Percentiles rank a stretch among this genome's conserved stretches.
Conservation (phyloP, 345 rosid genomes). For the Triadica sebifera region DNA sequence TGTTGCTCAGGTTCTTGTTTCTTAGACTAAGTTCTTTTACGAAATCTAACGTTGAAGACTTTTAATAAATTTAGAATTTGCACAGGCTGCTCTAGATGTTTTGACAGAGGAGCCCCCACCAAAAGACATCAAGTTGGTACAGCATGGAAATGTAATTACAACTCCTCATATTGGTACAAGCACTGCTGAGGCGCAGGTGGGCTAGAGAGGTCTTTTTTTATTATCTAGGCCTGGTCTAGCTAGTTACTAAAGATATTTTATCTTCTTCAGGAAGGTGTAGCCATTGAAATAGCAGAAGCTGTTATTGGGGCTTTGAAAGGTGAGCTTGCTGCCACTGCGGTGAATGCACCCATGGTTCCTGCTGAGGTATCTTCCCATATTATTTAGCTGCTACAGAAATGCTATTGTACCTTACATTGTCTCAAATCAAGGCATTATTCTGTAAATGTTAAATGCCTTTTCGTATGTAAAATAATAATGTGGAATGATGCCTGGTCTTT, state of each 20-base stretch:
- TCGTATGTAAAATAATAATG: neutral
- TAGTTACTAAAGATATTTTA: neutral
- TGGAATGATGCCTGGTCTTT: no score
- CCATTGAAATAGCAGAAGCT: constrained; percentile 25
- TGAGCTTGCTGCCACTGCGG: constrained; percentile 28
- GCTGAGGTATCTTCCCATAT: constrained; percentile 17
- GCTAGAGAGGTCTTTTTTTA: neutral
- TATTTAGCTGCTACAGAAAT: neutral
- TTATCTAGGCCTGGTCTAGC: neutral
- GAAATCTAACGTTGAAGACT: neutral
- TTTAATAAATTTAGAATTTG: neutral
- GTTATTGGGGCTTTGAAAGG: constrained; percentile 27
- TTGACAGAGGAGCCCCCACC: constrained; percentile 29
- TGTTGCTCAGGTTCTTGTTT: constrained; percentile 27
- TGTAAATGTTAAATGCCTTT: neutral
- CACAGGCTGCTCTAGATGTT: constrained; percentile 31
- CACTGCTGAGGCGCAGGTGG: constrained; percentile 28
- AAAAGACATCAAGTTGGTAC: constrained; percentile 26
- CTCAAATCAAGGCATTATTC: no score
- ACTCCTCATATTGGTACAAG: constrained; percentile 36
- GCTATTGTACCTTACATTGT: no score
- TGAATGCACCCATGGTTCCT: constrained; percentile 31
- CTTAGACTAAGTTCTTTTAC: neutral
- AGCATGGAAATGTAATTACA: constrained; percentile 26
- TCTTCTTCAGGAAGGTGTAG: constrained; percentile 22